These are phyloP conservation scores for Crassisporium funariophilum DNA, from an alignment of 768 basidiomycete species.

Conservation along the genomic window DNA sequence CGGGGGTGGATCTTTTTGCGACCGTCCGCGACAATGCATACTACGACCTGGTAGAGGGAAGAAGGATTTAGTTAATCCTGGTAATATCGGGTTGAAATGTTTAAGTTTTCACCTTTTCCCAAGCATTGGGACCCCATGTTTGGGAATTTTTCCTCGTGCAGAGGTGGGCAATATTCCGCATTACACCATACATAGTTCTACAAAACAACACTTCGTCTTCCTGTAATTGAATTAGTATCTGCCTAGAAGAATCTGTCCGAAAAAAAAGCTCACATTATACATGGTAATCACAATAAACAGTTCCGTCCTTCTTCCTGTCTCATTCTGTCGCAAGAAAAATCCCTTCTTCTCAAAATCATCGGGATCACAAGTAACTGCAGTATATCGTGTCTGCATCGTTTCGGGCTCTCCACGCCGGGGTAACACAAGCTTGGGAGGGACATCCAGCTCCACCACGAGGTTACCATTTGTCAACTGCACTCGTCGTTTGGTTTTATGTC, in stretches of 20 bases:
- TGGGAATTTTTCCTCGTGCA: constrained; percentile 87
- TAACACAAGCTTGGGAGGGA: constrained; percentile 83
- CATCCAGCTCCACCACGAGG: constrained; percentile 79
- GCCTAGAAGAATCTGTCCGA: neutral
- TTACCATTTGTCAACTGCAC: constrained; percentile 88
- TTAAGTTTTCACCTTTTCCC: constrained; percentile 77
- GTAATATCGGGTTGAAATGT: neutral
- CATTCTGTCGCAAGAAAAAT: constrained; percentile 84
- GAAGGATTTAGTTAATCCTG: too few species aligned
- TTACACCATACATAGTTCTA: constrained; percentile 92
- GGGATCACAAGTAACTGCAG: constrained; percentile 92
- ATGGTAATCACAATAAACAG: constrained; percentile 94
- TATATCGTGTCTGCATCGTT: constrained; percentile 74
- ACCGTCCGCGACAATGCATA: constrained; percentile 90
- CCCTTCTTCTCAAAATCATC: constrained; percentile 86
- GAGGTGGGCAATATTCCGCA: constrained; percentile 81
- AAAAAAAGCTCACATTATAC: constrained; percentile 73
- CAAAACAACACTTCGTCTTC: constrained; percentile 91
- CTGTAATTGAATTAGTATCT: constrained; percentile 35
- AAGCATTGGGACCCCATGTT: constrained; percentile 95
- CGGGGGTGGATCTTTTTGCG: constrained; percentile 81
- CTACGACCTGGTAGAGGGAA: constrained; percentile 75
- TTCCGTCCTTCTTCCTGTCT: constrained; percentile 80
- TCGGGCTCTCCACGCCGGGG: constrained; percentile 72
- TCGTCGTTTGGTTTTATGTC: constrained; percentile 76